These are phyloP conservation scores for Starmerella sp. DNA, from an alignment of 805 yeast species.

Conservation along the genomic window DNA sequence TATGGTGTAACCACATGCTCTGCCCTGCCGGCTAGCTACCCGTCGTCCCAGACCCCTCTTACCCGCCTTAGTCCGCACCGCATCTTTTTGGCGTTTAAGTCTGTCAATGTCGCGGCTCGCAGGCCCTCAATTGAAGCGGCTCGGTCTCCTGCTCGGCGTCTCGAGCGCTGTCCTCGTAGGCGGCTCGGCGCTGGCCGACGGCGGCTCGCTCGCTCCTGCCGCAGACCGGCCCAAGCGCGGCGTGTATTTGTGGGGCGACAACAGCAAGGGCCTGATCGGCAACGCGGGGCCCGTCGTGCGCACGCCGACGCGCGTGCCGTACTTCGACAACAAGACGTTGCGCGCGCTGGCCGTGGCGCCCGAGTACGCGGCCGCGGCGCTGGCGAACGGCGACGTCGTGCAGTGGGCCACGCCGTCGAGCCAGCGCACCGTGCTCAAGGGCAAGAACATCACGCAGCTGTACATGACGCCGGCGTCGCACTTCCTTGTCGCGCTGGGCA, in stretches of 20 bases:
- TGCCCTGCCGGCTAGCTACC: too few species aligned
- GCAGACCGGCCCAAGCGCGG: constrained; percentile 29
- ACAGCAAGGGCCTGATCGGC: constrained; percentile 32
- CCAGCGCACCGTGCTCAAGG: constrained; percentile 35
- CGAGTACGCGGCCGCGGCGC: constrained; percentile 42
- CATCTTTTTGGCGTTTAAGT: too few species aligned
- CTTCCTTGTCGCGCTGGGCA: constrained; percentile 27
- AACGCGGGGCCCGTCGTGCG: constrained; percentile 30
- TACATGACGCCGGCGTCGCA: constrained; percentile 7
- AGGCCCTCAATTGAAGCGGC: background rate
- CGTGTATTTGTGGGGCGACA: constrained; percentile 54
- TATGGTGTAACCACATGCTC: too few species aligned
- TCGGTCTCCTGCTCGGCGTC: background rate
- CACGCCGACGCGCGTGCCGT: constrained; percentile 48
- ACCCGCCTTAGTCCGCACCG: too few species aligned
- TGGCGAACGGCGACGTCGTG: constrained; percentile 57
- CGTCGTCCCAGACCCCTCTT: too few species aligned
- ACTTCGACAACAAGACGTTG: constrained; percentile 51
- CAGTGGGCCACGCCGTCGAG: constrained; percentile 42
- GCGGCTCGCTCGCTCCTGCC: background rate
- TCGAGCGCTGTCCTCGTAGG: background rate
- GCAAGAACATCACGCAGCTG: constrained; percentile 32
- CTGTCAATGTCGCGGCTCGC: background rate
- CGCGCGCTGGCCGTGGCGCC: constrained; percentile 46
- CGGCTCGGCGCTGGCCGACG: background rate